phyloP scores from a whole-genome alignment of 83 land plant genomes.

The Thuja plicata region DNA sequence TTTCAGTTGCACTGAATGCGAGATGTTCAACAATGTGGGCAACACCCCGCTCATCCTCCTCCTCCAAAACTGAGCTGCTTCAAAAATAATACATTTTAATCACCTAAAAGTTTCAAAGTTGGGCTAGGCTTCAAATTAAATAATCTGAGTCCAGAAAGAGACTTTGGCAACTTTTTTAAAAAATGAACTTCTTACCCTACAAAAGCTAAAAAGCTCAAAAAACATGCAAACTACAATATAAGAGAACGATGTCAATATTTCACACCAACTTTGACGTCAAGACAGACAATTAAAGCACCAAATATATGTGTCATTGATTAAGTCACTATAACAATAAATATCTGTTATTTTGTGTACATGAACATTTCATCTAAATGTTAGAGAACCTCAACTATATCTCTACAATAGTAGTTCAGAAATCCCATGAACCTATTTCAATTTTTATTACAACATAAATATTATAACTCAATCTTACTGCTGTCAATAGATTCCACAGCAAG shows the following conservation, averaged over 20 bases:
- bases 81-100: constrained; percentile 16
- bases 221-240: background rate
- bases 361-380: background rate
- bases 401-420: background rate
- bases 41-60: constrained; percentile 97
- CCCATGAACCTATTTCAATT: background rate
- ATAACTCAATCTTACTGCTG: background rate
- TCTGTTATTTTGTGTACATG: background rate
- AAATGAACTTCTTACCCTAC: background rate
- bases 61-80: constrained; percentile 97
- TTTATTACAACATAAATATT: background rate
- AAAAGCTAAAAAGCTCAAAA: background rate
- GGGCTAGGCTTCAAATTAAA: background rate
- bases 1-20: constrained; percentile 94
- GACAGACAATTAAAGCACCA: background rate
- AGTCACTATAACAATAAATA: background rate
- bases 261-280: background rate
- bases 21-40: constrained; percentile 99
- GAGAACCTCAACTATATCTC: background rate
- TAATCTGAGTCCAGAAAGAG: background rate
- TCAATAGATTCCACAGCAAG: background rate
- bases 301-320: background rate
- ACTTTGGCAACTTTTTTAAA: background rate
- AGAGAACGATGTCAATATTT: background rate
- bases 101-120: background rate